These are phyloP conservation scores for Cicer chorassanicum DNA, from an alignment of 306 rosid species.

Conservation along the genomic window DNA sequence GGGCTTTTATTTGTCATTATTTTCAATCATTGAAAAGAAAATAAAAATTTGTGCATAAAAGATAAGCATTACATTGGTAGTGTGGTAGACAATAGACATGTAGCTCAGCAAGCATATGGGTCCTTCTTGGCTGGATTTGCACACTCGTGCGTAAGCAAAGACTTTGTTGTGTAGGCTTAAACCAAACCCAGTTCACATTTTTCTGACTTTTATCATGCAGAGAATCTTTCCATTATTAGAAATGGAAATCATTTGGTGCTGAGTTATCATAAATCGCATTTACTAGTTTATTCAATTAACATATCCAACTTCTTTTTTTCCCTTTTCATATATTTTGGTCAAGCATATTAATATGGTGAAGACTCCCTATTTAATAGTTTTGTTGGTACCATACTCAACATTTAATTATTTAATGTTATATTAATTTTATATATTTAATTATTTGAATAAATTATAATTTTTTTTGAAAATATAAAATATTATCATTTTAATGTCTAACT, in stretches of 20 bases:
- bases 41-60: constrained; percentile 14
- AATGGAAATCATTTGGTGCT: constrained; percentile 48
- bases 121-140: constrained; percentile 40
- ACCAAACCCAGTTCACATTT: constrained; percentile 30
- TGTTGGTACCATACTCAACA: too few relatives aligned
- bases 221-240: constrained; percentile 63
- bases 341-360: too few relatives aligned
- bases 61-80: constrained; percentile 38
- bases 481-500: too few relatives aligned
- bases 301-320: not conserved
- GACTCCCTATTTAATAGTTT: too few relatives aligned
- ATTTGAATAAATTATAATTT: too few relatives aligned
- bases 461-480: too few relatives aligned
- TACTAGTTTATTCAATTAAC: not conserved
- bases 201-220: constrained; percentile 38
- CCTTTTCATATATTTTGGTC: too few relatives aligned
- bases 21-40: constrained; percentile 9
- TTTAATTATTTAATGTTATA: too few relatives aligned
- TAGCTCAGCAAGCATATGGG: not conserved
- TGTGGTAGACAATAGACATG: constrained; percentile 9
- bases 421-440: too few relatives aligned
- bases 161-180: not conserved
- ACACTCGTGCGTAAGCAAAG: constrained; percentile 19
- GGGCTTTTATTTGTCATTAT: not conserved
- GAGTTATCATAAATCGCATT: not conserved